Percentiles rank a stretch among this genome's conserved stretches.
phyloP scores from a whole-genome alignment of 345 rosid species.

The Sisymbrium irio region DNA sequence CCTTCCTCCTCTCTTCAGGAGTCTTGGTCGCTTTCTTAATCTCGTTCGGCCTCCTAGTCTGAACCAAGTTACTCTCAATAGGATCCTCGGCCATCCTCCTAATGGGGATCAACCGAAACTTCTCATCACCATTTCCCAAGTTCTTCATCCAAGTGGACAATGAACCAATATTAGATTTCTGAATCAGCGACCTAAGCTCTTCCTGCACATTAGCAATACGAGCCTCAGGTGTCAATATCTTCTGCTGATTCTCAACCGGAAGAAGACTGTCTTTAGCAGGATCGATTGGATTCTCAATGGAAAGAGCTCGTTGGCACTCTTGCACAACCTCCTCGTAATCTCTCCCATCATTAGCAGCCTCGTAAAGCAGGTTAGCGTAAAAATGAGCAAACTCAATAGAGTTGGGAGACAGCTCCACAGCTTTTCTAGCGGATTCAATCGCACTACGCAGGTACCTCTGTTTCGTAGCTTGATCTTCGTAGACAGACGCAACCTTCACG shows the following conservation, averaged over 20 bases:
- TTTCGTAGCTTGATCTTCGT: conserved; percentile 69
- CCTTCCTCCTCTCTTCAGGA: conserved; percentile 84
- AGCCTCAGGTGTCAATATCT: conserved; percentile 60
- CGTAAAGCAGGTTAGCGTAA: conserved; percentile 77
- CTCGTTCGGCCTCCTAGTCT: conserved; percentile 83
- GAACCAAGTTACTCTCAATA: conserved; percentile 72
- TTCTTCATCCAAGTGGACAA: conserved; percentile 83
- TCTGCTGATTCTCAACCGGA: conserved; percentile 84
- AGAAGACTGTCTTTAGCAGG: conserved; percentile 88
- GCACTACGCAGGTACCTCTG: conserved; percentile 67
- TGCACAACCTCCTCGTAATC: conserved; percentile 80
- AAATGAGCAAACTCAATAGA: conserved; percentile 85
- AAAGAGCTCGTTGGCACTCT: conserved; percentile 84
- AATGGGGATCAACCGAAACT: conserved; percentile 66
- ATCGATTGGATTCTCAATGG: conserved; percentile 71
- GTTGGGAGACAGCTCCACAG: conserved; percentile 69
- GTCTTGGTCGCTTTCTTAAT: conserved; percentile 91
- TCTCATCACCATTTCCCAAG: conserved; percentile 84
- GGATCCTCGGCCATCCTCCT: conserved; percentile 82
- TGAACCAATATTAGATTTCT: conserved; percentile 68
- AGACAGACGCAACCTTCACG: conserved; percentile 68
- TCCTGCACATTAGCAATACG: conserved; percentile 73
- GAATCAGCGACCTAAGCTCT: conserved; percentile 70
- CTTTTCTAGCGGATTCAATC: conserved; percentile 66
- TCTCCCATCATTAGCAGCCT: conserved; percentile 69